Evolutionary conservation across 108 stramenopile species (phyloP), one percentile per base, ranked within the genome.

Genomic region (Cyclotella cryptica): DNA sequence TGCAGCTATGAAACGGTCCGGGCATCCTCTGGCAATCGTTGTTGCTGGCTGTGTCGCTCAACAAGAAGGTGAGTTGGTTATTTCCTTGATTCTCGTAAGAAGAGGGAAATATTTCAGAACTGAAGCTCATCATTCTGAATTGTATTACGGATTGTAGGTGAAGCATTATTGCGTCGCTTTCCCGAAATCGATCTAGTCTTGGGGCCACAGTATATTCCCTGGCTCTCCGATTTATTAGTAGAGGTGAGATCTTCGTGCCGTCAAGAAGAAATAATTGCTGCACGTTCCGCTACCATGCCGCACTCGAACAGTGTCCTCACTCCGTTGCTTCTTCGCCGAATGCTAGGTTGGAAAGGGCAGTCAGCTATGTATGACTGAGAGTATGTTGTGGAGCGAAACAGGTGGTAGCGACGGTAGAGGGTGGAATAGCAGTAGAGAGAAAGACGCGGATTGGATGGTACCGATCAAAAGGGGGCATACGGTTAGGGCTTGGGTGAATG

Each of bases 31-130:
- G 58, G 90, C 94, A 30, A 92, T 98, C 42, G 89, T 98, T 39
- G 96, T 98, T 11, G 93, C 98, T 22, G 98, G 98, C 24, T 98
- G 98, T 84, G 98, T 98, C 10, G 98, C 98, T 2, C 98, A 98
- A 74, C 98, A 98, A 80, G 98, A 98, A 81, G 97, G 97, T n/a
- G 93, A 96, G 72, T 35, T 35, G 35, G 4, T 35, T 2, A 2
- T 35, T 35, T 35, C 6, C 35, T 35, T 6, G 35, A 35, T 35
- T 35, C 35, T 35, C 35, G 2, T 6, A 35, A 35, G 4, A 35
- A 6, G 35, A 35, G n/a, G n/a, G 35, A 35, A 35, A 35, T 35
- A 35, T 35, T 35, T 5, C 35, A 35, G 35, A 35, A 2, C 35
- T 35, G 35, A 35, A 35, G 35, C 35, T 35, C 4, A 5, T 35